Percentiles rank a stretch among this genome's conserved stretches.
Evolutionary conservation across 2,329 filamentous ascomycete genomes (phyloP).

Genomic region (Akanthomyces uredinophilus): DNA sequence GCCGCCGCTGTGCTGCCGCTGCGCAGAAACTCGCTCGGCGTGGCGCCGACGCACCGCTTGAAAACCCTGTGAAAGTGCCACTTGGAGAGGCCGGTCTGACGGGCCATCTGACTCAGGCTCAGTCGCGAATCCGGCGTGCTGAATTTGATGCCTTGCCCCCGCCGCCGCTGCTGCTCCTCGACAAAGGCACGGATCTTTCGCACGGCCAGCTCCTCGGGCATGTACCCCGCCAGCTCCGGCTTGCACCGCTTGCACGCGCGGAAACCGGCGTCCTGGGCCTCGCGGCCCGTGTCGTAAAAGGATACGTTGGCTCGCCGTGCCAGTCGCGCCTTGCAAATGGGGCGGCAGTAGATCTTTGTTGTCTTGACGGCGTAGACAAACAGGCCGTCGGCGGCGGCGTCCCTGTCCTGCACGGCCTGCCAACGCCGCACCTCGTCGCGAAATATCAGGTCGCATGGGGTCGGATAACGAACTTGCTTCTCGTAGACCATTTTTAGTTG

Average conservation of each 20-base stretch:
- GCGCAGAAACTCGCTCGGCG: conserved; percentile 33
- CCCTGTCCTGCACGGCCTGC: conserved; percentile 31
- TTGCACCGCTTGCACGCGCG: conserved; percentile 55
- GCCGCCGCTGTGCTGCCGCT: not conserved
- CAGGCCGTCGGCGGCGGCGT: conserved; percentile 31
- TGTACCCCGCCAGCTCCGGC: conserved; percentile 35
- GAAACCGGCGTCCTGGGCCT: conserved; percentile 45
- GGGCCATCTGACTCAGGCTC: conserved; percentile 44
- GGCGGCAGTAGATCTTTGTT: conserved; percentile 53
- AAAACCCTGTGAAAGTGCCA: conserved; percentile 57
- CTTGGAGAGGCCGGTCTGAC: conserved; percentile 46
- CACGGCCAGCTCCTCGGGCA: conserved; percentile 40
- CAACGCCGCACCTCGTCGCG: conserved; percentile 30
- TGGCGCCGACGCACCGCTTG: conserved; percentile 48
- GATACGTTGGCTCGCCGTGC: conserved; percentile 55
- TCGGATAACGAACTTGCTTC: not conserved
- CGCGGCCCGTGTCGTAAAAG: conserved; percentile 43
- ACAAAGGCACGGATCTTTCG: conserved; percentile 34
- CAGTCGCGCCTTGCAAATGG: conserved; percentile 55
- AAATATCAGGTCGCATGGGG: conserved; percentile 18
- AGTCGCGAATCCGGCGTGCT: not conserved
- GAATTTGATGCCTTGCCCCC: not conserved
- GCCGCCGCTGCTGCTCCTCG: conserved; percentile 21
- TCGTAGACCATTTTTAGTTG: not conserved
- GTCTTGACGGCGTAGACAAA: conserved; percentile 42